phyloP scores from a whole-genome alignment of 2,329 filamentous ascomycete genomes.

The Volutella citrinella region DNA sequence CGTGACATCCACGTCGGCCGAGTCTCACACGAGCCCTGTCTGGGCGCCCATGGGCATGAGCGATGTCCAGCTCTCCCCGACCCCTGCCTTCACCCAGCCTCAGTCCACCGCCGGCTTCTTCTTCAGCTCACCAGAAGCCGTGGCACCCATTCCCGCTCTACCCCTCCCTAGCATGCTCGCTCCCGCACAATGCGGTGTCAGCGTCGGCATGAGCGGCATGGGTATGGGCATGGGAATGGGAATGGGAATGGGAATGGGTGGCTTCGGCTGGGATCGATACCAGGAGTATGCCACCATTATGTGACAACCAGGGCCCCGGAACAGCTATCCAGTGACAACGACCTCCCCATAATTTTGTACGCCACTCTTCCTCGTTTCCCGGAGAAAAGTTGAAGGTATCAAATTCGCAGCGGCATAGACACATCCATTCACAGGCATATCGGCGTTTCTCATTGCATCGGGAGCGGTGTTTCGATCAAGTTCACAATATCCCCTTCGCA shows the following conservation, averaged over 20 bases:
- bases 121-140: constrained; percentile 75
- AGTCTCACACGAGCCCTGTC: constrained; percentile 65
- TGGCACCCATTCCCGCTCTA: constrained; percentile 70
- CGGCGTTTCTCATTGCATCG: constrained; percentile 43
- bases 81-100: constrained; percentile 72
- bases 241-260: constrained; percentile 37
- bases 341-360: constrained; percentile 41
- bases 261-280: constrained; percentile 84
- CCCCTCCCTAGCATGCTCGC: constrained; percentile 85
- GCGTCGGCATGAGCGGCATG: constrained; percentile 60
- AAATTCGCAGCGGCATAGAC: constrained; percentile 38
- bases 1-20: constrained; percentile 66
- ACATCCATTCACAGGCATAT: constrained; percentile 33
- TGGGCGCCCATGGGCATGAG: constrained; percentile 78
- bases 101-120: constrained; percentile 71
- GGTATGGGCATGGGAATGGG: constrained; percentile 63
- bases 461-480: constrained; percentile 38
- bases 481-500: constrained; percentile 34
- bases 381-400: constrained; percentile 31
- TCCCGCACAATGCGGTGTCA: constrained; percentile 74
- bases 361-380: constrained; percentile 29
- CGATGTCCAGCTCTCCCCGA: constrained; percentile 74
- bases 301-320: constrained; percentile 63
- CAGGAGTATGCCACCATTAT: constrained; percentile 85
- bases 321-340: constrained; percentile 47